phyloP scores from a whole-genome alignment of 306 rosid species.

The Quercus berberidifolia region DNA sequence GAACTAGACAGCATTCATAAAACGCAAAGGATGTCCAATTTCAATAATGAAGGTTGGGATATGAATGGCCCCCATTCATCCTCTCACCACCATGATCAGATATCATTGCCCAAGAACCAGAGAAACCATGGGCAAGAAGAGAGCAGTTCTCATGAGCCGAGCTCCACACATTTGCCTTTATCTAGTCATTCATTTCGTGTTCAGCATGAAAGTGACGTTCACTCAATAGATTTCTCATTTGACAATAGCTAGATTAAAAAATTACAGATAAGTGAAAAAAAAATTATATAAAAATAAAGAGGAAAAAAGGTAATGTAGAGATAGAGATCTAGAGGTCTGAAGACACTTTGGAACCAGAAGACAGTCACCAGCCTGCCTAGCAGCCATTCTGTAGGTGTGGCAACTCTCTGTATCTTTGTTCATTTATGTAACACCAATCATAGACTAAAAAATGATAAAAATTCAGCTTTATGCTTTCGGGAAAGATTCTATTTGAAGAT shows the following conservation, averaged over 20 bases:
- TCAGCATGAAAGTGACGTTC: slow-evolving; percentile 23
- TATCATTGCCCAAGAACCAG: slow-evolving; percentile 32
- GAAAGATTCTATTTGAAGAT: too few species aligned
- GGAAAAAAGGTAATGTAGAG: neutral
- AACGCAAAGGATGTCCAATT: slow-evolving; percentile 29
- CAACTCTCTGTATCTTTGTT: too few species aligned
- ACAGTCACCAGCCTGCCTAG: neutral
- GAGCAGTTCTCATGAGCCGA: neutral
- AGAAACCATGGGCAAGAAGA: slow-evolving; percentile 13
- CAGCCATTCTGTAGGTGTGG: neutral
- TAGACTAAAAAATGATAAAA: too few species aligned
- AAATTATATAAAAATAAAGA: neutral
- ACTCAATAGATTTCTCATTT: slow-evolving; percentile 49
- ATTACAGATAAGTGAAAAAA: neutral
- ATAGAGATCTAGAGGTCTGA: neutral
- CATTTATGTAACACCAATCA: too few species aligned
- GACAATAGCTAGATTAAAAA: slow-evolving; percentile 9
- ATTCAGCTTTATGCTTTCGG: too few species aligned
- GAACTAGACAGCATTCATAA: slow-evolving; percentile 46
- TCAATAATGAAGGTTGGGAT: slow-evolving; percentile 28
- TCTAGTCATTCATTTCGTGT: neutral
- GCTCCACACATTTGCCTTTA: neutral
- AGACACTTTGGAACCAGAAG: neutral
- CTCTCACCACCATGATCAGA: slow-evolving; percentile 19
- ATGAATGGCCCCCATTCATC: slow-evolving; percentile 33